Evolutionary conservation across 169 alveolate species (phyloP), one percentile per base, ranked within the genome.

Genomic region (Perkinsus marinus): DNA sequence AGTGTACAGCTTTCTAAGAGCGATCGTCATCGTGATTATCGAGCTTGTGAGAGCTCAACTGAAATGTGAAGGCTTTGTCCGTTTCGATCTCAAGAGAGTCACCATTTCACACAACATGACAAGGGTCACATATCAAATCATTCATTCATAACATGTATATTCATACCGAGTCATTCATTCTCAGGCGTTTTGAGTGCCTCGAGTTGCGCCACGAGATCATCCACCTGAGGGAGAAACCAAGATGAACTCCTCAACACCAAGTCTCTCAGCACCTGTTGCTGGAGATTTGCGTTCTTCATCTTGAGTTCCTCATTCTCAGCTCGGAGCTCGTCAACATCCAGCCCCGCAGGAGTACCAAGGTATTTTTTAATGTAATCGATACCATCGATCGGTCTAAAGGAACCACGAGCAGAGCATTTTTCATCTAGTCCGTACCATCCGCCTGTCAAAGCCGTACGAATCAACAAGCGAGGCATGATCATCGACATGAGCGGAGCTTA

Each of bases 331-430:
- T 96, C 97, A 39, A 95, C 96, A 92, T 96, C 97, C 90, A 96
- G 94, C 68, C 96, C 98, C 68, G 97, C 93, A 22, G 98, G 98
- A 46, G 97, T 95, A 41, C 98, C 97, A 92, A 97, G 92, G 90
- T 96, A 95, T 91, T 95, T 95, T 92, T 95, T 97, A 92, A 97
- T 95, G 94, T 93, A 95, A 94, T 97, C 98, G 68, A 97, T 93
- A 22, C 98, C 98, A 94, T 96, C 94, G 16, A 92, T 39, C 68
- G 97, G 98, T 90, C 95, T 95, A 89, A 10, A 41, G 46, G 19
- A 3, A 41, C 10, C 19, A 41, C 46, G 10, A 10, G 46, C 10
- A 41, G 10, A 3, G 46, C 10, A 41, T 41, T 41, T 41, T 3
- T 3, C 46, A 41, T 3, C 46, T 41, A 57, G 37, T n/a, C n/a